phyloP scores from a whole-genome alignment of 108 stramenopile species.

The Heterococcus sp. region DNA sequence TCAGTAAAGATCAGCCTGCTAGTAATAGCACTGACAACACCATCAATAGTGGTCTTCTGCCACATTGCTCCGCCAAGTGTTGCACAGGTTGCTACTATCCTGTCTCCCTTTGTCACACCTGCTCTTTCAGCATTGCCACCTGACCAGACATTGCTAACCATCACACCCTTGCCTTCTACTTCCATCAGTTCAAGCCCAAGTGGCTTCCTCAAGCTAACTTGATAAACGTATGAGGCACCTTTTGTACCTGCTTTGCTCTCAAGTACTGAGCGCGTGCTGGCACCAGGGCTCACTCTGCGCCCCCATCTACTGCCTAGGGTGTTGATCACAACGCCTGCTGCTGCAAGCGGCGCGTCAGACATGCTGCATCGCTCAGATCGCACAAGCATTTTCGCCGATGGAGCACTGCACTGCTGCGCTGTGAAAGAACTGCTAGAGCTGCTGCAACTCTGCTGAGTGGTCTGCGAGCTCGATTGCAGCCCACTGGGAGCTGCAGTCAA shows the following conservation, averaged over 20 bases:
- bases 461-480: too few relatives aligned
- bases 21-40: slow-evolving; percentile 33
- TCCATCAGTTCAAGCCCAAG: slow-evolving; percentile 28
- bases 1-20: slow-evolving; percentile 28
- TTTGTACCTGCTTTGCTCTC: too few relatives aligned
- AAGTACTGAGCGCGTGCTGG: background rate
- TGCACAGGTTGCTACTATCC: slow-evolving; percentile 37
- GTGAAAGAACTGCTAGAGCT: background rate
- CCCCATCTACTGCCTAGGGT: background rate
- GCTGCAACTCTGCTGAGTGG: too few relatives aligned
- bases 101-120: slow-evolving; percentile 29
- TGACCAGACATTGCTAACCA: slow-evolving; percentile 17
- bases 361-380: too few relatives aligned
- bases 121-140: slow-evolving; percentile 32
- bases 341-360: background rate
- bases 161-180: background rate
- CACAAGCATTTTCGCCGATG: background rate
- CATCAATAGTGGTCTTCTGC: slow-evolving; percentile 48
- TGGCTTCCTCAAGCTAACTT: slow-evolving; percentile 7
- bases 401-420: too few relatives aligned
- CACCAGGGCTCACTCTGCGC: background rate
- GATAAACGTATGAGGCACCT: background rate
- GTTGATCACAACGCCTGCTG: background rate
- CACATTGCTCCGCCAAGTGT: slow-evolving; percentile 43
- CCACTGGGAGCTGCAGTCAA: too few relatives aligned